Conservation (phyloP, 306 rosid genomes). For the Cotoneaster glaucophyllus region DNA sequence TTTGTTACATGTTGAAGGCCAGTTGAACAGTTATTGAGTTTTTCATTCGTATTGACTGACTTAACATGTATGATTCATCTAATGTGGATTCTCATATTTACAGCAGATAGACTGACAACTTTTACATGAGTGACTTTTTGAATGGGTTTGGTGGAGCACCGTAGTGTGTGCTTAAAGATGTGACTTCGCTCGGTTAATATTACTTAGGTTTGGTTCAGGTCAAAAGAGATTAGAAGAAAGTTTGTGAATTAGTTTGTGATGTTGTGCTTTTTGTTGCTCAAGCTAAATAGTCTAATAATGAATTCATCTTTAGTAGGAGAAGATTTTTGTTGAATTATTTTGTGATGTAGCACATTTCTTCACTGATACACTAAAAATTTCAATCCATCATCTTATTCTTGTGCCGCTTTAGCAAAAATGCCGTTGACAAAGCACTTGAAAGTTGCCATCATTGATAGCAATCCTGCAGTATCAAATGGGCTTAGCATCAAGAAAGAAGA, state of each 20-base stretch:
- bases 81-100: background rate
- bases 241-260: background rate
- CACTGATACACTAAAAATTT: background rate
- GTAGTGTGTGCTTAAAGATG: background rate
- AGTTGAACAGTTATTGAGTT: background rate
- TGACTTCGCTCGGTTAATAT: background rate
- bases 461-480: constrained; percentile 58
- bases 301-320: background rate
- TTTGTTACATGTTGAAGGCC: background rate
- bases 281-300: background rate
- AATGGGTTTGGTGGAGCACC: background rate
- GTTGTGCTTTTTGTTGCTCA: background rate
- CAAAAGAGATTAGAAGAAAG: background rate
- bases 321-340: background rate
- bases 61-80: background rate
- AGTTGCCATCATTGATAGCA: constrained; percentile 93
- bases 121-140: background rate
- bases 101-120: background rate
- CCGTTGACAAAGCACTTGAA: constrained; percentile 85
- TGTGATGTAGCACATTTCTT: background rate
- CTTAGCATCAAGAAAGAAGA: constrained; percentile 58
- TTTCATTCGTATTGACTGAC: background rate
- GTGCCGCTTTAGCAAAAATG: constrained; percentile 60
- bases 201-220: background rate
- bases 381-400: constrained; percentile 9